Percentiles rank a stretch among this genome's conserved stretches.
Conservation (phyloP, 2,329 filamentous ascomycete species). For the Cercospora sesami region DNA sequence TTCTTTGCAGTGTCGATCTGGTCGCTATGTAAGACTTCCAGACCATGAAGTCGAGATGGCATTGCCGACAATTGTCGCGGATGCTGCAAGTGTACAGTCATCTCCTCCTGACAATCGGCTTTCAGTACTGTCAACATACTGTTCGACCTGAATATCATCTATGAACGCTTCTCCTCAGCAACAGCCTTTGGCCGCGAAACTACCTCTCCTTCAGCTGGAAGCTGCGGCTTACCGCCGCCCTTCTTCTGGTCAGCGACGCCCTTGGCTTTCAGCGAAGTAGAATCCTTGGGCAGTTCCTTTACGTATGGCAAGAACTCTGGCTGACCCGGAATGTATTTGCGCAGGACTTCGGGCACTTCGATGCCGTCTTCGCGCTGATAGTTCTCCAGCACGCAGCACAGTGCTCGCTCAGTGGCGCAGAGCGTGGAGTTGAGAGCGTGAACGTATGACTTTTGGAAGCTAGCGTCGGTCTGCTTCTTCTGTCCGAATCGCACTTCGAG, state of each 20-base stretch:
- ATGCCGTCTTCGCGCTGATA: constrained; percentile 89
- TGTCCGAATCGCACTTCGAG: constrained; percentile 88
- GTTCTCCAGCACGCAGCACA: constrained; percentile 96
- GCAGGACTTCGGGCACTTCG: constrained; percentile 75
- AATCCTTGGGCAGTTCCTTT: constrained; percentile 80
- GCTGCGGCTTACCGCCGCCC: constrained; percentile 29
- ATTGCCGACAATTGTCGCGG: not conserved
- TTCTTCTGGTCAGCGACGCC: constrained; percentile 29
- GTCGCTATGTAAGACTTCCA: not conserved
- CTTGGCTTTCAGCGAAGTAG: constrained; percentile 60
- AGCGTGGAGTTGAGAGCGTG: constrained; percentile 89
- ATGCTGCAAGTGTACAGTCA: not conserved
- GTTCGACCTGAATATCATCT: not conserved
- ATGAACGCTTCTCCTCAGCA: constrained; percentile 34
- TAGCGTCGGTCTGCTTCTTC: constrained; percentile 77
- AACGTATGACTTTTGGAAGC: constrained; percentile 83
- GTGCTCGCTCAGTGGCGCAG: constrained; percentile 84
- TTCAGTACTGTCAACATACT: not conserved
- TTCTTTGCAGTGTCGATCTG: not conserved
- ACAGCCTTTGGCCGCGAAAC: constrained; percentile 38
- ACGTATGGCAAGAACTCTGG: constrained; percentile 87
- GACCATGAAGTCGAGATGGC: not conserved
- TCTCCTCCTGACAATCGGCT: not conserved
- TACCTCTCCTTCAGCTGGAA: constrained; percentile 36
- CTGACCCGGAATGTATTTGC: constrained; percentile 85